phyloP scores from a whole-genome alignment of 495 filamentous ascomycete genomes.

The Penicillium egyptiacum region DNA sequence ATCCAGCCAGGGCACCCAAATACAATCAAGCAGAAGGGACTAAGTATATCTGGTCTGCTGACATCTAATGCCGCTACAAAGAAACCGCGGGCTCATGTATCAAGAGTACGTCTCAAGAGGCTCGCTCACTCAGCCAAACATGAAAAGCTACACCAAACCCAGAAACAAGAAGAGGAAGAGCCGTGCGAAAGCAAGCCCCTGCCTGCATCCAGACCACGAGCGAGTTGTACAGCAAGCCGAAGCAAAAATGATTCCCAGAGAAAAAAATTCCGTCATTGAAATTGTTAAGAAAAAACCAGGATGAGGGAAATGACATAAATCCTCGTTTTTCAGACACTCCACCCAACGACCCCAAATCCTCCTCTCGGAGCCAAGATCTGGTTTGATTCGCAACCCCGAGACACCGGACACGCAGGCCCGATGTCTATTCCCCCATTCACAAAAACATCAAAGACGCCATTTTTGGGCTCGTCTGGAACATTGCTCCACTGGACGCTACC shows the following conservation, averaged over 20 bases:
- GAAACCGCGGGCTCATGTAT: not conserved
- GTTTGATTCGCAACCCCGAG: conserved; percentile 22
- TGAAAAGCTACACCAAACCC: conserved; percentile 1
- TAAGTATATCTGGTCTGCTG: not conserved
- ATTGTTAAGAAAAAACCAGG: conserved; percentile 35
- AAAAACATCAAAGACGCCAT: conserved; percentile 17
- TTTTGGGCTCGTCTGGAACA: conserved; percentile 19
- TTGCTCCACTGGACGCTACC: conserved; percentile 24
- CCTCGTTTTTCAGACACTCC: conserved; percentile 32
- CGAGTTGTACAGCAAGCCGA: not conserved
- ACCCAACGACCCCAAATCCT: conserved; percentile 32
- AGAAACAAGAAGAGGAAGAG: not conserved
- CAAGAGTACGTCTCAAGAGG: not conserved
- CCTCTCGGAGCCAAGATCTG: conserved; percentile 19
- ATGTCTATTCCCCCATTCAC: conserved; percentile 10
- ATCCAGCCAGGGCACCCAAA: not conserved
- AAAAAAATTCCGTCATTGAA: conserved; percentile 41
- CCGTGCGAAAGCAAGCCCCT: not conserved
- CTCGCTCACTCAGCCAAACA: not conserved
- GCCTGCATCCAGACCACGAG: not conserved
- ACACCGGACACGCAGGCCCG: conserved; percentile 20
- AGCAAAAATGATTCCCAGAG: conserved; percentile 20
- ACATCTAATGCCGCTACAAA: not conserved
- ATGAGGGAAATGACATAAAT: conserved; percentile 32
- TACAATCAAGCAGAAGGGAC: not conserved